A percentile compares a stretch with the other conserved stretches of the same genome.
Conservation (phyloP, 495 filamentous ascomycete species). For the Trichoderma parareesei region DNA sequence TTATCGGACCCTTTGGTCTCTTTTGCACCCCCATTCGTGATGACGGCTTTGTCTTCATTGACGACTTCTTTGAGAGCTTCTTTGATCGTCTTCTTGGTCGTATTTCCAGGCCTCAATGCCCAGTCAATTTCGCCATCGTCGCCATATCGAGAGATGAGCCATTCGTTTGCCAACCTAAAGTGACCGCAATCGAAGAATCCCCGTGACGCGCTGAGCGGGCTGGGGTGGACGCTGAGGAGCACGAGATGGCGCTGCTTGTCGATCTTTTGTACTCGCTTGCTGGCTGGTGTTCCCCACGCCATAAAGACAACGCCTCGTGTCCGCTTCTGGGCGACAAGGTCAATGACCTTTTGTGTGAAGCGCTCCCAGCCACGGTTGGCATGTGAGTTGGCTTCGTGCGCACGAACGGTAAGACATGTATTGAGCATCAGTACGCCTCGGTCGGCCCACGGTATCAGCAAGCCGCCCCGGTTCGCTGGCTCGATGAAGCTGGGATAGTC, state of each 20-base stretch:
- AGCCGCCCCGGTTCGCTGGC: constrained; percentile 68
- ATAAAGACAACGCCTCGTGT: constrained; percentile 82
- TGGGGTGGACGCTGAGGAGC: constrained; percentile 80
- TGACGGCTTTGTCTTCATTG: constrained; percentile 11
- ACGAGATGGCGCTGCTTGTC: constrained; percentile 67
- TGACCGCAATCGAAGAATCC: constrained; percentile 87
- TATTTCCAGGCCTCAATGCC: constrained; percentile 50
- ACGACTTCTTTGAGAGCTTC: constrained; percentile 19
- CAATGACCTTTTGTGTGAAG: constrained; percentile 85
- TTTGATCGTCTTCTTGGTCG: constrained; percentile 14
- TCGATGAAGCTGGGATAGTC: constrained; percentile 76
- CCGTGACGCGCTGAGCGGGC: constrained; percentile 68
- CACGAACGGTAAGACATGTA: constrained; percentile 84
- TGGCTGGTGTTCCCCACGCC: constrained; percentile 82
- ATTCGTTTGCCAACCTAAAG: constrained; percentile 84
- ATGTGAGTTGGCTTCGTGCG: constrained; percentile 79
- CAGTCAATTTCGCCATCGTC: constrained; percentile 75
- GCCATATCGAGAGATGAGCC: constrained; percentile 73
- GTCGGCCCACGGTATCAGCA: constrained; percentile 88
- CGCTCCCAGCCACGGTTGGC: constrained; percentile 79
- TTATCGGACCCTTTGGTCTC: constrained; percentile 14
- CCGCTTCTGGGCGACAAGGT: constrained; percentile 68
- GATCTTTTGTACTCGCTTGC: constrained; percentile 61
- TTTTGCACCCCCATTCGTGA: neutral
- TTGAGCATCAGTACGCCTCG: constrained; percentile 87